A percentile compares a stretch with the other conserved stretches of the same genome.
These are phyloP conservation scores for Coniophora puteana DNA, from an alignment of 1,284 basidiomycete genomes.

Conservation along the genomic window DNA sequence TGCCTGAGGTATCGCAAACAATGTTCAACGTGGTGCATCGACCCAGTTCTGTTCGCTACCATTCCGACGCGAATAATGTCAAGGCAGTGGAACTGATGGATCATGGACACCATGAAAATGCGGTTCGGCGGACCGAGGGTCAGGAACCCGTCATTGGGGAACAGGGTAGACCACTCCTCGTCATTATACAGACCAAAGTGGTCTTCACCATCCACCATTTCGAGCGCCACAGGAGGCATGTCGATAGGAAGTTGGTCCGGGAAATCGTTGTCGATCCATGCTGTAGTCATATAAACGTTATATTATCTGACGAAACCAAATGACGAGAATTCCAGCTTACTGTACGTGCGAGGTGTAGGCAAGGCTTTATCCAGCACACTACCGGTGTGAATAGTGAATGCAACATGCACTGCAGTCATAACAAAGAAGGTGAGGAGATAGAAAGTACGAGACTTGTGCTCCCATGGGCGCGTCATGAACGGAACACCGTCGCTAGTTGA, in stretches of 20 bases:
- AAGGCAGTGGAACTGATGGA: conserved; percentile 33
- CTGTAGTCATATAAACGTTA: no score
- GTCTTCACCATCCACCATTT: conserved; percentile 15
- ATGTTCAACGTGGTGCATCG: conserved; percentile 32
- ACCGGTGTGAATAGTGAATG: no score
- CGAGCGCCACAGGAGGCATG: conserved; percentile 23
- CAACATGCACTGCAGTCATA: no score
- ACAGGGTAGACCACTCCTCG: conserved; percentile 34
- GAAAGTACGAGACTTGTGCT: no score
- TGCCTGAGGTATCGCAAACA: conserved; percentile 38
- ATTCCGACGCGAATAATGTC: conserved; percentile 28
- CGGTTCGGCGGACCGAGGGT: conserved; percentile 29
- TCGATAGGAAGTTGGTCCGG: conserved; percentile 25
- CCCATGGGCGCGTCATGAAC: no score
- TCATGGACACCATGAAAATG: conserved; percentile 28
- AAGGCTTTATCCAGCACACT: no score
- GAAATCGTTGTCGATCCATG: conserved; percentile 24
- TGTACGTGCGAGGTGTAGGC: no score
- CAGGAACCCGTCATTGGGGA: conserved; percentile 33
- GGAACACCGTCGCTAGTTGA: no score
- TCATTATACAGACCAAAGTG: conserved; percentile 29
- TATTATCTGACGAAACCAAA: no score
- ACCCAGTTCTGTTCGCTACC: conserved; percentile 25
- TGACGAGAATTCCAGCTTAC: no score
- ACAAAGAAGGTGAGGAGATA: no score